A percentile compares a stretch with the other conserved stretches of the same genome.
These are phyloP conservation scores for Zoysia matrella DNA, from an alignment of 202 grass and related monocot genomes.

Conservation along the genomic window DNA sequence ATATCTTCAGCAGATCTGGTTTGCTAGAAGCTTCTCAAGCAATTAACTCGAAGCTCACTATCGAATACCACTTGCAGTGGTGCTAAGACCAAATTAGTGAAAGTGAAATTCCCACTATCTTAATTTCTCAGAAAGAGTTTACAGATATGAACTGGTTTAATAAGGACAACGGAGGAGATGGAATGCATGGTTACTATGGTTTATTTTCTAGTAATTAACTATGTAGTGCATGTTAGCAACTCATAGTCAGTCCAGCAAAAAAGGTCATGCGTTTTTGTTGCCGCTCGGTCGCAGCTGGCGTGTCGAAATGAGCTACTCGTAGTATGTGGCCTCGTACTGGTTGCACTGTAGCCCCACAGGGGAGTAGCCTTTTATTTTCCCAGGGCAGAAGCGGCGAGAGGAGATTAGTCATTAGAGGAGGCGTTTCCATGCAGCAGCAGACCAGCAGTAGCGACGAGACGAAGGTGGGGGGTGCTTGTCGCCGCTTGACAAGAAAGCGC, in stretches of 20 bases:
- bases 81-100: too few relatives aligned
- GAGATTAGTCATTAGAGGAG: not conserved
- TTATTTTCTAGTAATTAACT: too few relatives aligned
- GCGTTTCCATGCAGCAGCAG: conserved; percentile 21
- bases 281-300: not conserved
- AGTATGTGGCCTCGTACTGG: conserved; percentile 31
- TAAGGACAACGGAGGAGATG: too few relatives aligned
- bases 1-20: not conserved
- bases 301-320: conserved; percentile 2
- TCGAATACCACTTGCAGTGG: not conserved
- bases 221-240: too few relatives aligned
- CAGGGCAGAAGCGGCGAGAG: not conserved
- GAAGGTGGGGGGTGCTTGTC: conserved; percentile 14
- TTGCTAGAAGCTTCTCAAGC: not conserved
- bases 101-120: too few relatives aligned
- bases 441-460: conserved; percentile 44
- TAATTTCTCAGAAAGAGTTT: too few relatives aligned
- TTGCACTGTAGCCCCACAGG: conserved; percentile 37
- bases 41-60: not conserved
- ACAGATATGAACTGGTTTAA: too few relatives aligned
- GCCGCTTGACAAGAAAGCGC: conserved; percentile 78
- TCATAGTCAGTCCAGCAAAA: not conserved
- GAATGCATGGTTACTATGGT: too few relatives aligned
- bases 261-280: conserved; percentile 28
- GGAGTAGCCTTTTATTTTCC: conserved; percentile 22